Percentiles rank a stretch among this genome's conserved stretches.
These are phyloP conservation scores for Cladophialophora chaetospira DNA, from an alignment of 2,329 filamentous ascomycete genomes.

Conservation along the genomic window DNA sequence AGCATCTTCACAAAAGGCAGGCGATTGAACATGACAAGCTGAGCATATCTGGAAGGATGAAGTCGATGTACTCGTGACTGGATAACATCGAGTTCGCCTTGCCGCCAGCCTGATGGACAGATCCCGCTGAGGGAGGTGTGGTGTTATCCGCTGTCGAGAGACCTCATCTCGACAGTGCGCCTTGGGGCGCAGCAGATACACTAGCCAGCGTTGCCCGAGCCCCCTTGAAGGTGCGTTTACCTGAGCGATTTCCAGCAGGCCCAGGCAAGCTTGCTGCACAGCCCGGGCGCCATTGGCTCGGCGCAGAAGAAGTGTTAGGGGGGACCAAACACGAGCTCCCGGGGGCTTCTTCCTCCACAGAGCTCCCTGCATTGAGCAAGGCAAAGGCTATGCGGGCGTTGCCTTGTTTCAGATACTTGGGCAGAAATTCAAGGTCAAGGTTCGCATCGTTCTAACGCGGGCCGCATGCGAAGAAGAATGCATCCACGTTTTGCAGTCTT, in stretches of 20 bases:
- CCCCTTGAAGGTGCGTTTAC: background rate
- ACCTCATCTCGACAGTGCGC: background rate
- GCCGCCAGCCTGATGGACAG: background rate
- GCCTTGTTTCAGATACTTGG: too few species aligned
- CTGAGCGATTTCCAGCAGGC: background rate
- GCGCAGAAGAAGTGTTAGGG: background rate
- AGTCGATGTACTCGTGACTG: background rate
- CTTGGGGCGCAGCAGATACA: conserved; percentile 1
- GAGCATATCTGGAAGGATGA: background rate
- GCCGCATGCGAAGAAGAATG: too few species aligned
- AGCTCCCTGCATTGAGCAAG: background rate
- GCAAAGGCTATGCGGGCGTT: too few species aligned
- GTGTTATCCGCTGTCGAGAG: background rate
- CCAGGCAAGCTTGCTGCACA: background rate
- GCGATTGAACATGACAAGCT: too few species aligned
- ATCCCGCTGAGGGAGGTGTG: background rate
- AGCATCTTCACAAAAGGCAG: too few species aligned
- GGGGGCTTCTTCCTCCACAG: background rate
- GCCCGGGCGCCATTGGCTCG: background rate
- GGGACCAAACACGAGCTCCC: background rate
- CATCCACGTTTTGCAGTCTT: background rate
- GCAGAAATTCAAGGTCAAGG: too few species aligned
- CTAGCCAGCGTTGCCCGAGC: background rate
- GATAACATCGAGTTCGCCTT: conserved; percentile 5
- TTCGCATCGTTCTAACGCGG: too few species aligned